Evolutionary conservation across 345 rosid species (phyloP).

Genomic region (Hibiscus mutabilis): DNA sequence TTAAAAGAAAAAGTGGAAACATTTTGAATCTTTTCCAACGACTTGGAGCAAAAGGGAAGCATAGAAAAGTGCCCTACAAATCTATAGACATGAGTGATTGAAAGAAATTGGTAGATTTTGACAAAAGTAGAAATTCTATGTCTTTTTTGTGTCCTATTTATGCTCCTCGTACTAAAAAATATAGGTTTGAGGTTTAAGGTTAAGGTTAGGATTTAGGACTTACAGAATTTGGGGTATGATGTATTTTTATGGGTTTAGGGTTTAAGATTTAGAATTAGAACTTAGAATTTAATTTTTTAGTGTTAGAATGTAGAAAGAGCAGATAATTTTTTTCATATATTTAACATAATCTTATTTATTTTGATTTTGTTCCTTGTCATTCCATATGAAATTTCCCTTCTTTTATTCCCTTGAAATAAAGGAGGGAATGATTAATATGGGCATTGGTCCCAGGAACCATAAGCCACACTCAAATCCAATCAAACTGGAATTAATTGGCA

Average conservation of each 20-base stretch:
- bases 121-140: not conserved
- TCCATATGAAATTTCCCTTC: slow-evolving; percentile 11
- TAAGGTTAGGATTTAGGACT: too few relatives aligned
- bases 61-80: slow-evolving; percentile 29
- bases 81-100: slow-evolving; percentile 19
- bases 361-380: slow-evolving; percentile 9
- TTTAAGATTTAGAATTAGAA: too few relatives aligned
- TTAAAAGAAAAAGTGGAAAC: slow-evolving; percentile 29
- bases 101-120: slow-evolving; percentile 28
- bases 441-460: slow-evolving; percentile 19
- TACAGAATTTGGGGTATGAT: too few relatives aligned
- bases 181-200: too few relatives aligned
- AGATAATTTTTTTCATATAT: too few relatives aligned
- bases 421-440: slow-evolving; percentile 20
- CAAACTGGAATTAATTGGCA: slow-evolving; percentile 23
- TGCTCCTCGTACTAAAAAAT: too few relatives aligned
- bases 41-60: slow-evolving; percentile 32
- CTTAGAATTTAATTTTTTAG: too few relatives aligned
- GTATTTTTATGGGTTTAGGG: too few relatives aligned
- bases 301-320: too few relatives aligned
- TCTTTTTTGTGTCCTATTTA: too few relatives aligned
- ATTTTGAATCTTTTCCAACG: slow-evolving; percentile 43
- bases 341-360: slow-evolving; percentile 17
- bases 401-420: slow-evolving; percentile 31
- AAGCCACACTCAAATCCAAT: slow-evolving; percentile 22